Conservation (phyloP, 305 asterid species). For the Rubia balearica region DNA sequence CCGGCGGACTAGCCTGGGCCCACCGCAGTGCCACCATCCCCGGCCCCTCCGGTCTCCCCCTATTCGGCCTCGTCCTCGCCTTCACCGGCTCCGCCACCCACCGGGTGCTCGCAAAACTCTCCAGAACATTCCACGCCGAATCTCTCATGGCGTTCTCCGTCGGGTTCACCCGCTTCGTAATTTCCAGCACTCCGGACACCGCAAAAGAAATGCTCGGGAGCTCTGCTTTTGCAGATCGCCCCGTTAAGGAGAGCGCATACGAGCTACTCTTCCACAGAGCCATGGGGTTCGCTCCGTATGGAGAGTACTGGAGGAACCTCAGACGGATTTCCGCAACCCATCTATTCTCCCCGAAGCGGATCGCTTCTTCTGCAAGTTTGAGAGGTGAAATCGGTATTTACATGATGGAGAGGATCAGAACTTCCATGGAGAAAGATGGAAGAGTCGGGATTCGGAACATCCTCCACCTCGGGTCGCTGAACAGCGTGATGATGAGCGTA, state of each 20-base stretch:
- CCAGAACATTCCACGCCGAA: slow-evolving; percentile 28
- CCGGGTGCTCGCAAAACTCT: slow-evolving; percentile 30
- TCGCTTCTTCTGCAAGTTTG: slow-evolving; percentile 31
- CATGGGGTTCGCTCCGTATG: slow-evolving; percentile 84
- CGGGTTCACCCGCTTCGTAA: slow-evolving; percentile 61
- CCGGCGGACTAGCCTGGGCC: slow-evolving; percentile 90
- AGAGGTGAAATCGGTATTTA: slow-evolving; percentile 38
- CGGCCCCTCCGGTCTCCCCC: slow-evolving; percentile 71
- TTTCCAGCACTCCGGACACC: slow-evolving; percentile 51
- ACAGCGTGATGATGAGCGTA: slow-evolving; percentile 72
- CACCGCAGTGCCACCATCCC: slow-evolving; percentile 34
- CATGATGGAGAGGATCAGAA: slow-evolving; percentile 36
- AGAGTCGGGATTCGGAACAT: slow-evolving; percentile 36
- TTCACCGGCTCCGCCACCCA: slow-evolving; percentile 53
- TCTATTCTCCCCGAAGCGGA: slow-evolving; percentile 50
- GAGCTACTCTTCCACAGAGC: slow-evolving; percentile 60
- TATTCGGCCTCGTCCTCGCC: slow-evolving; percentile 41
- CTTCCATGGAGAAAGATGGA: slow-evolving; percentile 28
- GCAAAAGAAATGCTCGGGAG: slow-evolving; percentile 57
- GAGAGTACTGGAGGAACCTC: slow-evolving; percentile 66
- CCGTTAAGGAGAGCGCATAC: slow-evolving; percentile 64
- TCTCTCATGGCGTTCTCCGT: slow-evolving; percentile 69
- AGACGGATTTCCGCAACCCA: slow-evolving; percentile 58
- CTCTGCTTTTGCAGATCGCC: slow-evolving; percentile 76
- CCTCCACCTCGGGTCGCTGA: slow-evolving; percentile 50